These are phyloP conservation scores for Leucocoprinus leucothites DNA, from an alignment of 768 basidiomycete genomes.

Conservation along the genomic window DNA sequence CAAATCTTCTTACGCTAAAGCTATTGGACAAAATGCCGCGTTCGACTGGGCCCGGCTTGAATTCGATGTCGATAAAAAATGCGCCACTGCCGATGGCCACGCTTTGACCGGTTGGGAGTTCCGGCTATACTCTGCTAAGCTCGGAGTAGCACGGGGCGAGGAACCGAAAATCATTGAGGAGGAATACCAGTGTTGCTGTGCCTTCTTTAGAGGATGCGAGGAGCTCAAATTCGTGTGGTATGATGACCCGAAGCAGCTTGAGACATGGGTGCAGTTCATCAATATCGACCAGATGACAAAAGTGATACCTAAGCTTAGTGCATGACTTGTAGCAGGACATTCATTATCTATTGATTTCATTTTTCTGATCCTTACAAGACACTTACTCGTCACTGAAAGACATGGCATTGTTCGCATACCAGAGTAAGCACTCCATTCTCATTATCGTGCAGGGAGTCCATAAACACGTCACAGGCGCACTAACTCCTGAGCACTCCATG, in stretches of 20 bases:
- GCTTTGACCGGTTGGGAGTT: constrained; percentile 84
- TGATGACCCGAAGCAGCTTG: constrained; percentile 60
- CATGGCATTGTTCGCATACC: no score
- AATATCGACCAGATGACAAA: constrained; percentile 80
- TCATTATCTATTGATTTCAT: background rate
- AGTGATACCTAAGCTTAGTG: constrained; percentile 71
- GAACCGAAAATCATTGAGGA: constrained; percentile 49
- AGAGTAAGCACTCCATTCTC: no score
- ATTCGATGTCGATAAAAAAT: constrained; percentile 65
- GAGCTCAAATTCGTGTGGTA: constrained; percentile 74
- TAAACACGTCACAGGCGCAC: no score
- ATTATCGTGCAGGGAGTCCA: no score
- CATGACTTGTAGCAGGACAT: constrained; percentile 26
- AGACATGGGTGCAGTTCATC: constrained; percentile 82
- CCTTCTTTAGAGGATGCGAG: constrained; percentile 68
- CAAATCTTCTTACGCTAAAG: constrained; percentile 81
- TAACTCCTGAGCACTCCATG: no score
- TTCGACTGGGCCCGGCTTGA: constrained; percentile 83
- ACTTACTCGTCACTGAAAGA: no score
- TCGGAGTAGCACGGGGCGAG: constrained; percentile 62
- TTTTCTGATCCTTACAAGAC: background rate
- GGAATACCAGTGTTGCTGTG: constrained; percentile 72
- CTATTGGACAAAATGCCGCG: constrained; percentile 76
- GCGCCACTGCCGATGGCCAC: constrained; percentile 64
- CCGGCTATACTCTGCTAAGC: constrained; percentile 69